Base-by-base conservation (phyloP, 257 asterid genomes). In the Primulina eburnea region DNA sequence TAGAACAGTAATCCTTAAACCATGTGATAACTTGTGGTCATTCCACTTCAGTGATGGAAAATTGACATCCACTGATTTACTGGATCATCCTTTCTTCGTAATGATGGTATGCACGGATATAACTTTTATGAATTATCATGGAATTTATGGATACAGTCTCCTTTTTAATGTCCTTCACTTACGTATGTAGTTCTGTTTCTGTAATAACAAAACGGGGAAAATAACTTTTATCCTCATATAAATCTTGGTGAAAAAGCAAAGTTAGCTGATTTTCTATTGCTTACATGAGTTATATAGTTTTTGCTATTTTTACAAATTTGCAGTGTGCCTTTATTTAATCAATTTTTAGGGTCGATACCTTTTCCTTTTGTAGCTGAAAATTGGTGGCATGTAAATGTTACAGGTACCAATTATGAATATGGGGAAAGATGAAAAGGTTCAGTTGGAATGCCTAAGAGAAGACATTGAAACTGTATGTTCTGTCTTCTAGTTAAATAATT, bases 371-470 rank as follows among this genome's bases (percentile, higher is more conserved):
- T 60, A 33, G 56, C 17, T 50, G 33, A 62, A 26, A 26, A 24
- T 38, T 47, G 7, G 60, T 78, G 62, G 30, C 67, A 70, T 79
- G 78, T 71, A 70, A 76, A 70, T 79, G 79, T 71, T 71, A 76
- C 79, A 94, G 97, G 96, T 89, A 43, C 92, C 97, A 64, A 88
- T 94, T 73, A 34, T 68, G 67, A 88, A 84, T 78, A 67, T 63
- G 77, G 96, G 88, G 81, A 85, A 86, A 24, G 84, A 84, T 63
- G 99, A 94, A 69, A 86, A 77, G 76, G 85, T 81, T 77, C 97
- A 86, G 75, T 69, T 94, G 85, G 89, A 79, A 79, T 76, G 87
- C 80, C 80, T 94, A 53, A 77, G 79, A 79, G 95, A 85, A 60
- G 99, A 94, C 78, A 85, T 94, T 76, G 85, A 78, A 77, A 85